Percentiles rank a stretch among this genome's conserved stretches.
These are phyloP conservation scores for Talaromyces sp. DNA, from an alignment of 2,329 filamentous ascomycete species.

Conservation along the genomic window DNA sequence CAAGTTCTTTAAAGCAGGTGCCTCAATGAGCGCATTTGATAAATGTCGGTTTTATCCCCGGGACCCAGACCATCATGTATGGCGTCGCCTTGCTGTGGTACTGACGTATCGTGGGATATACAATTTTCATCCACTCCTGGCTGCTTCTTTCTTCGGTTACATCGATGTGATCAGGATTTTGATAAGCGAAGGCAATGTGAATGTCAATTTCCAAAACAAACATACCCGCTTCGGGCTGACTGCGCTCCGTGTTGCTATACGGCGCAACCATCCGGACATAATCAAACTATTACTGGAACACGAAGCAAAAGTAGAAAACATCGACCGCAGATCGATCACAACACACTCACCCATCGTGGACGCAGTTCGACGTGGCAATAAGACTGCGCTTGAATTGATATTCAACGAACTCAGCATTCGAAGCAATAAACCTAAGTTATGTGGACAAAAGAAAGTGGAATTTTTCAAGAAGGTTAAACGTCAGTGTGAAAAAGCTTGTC, in stretches of 20 bases:
- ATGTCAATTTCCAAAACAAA: not conserved
- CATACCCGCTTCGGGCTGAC: too few species aligned
- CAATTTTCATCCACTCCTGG: constrained; percentile 3
- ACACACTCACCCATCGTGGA: not conserved
- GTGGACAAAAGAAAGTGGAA: not conserved
- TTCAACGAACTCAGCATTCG: constrained; percentile 5
- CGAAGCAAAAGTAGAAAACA: not conserved
- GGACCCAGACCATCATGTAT: too few species aligned
- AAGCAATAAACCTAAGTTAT: not conserved
- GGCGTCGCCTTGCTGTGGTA: not conserved
- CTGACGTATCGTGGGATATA: too few species aligned
- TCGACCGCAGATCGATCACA: not conserved
- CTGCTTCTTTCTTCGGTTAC: constrained; percentile 1
- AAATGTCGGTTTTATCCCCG: too few species aligned
- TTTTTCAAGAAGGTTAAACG: not conserved
- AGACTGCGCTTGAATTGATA: not conserved
- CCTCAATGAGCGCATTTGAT: not conserved
- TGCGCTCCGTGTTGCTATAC: constrained; percentile 6
- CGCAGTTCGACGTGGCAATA: not conserved
- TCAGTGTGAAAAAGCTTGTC: not conserved
- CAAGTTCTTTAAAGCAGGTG: constrained; percentile 3
- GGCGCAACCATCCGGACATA: not conserved
- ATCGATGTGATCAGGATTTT: not conserved
- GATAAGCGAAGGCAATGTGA: not conserved
- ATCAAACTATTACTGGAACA: constrained; percentile 3